A percentile compares a stretch with the other conserved stretches of the same genome.
phyloP scores from a whole-genome alignment of 768 basidiomycete species.

The Tulasnella sp. region DNA sequence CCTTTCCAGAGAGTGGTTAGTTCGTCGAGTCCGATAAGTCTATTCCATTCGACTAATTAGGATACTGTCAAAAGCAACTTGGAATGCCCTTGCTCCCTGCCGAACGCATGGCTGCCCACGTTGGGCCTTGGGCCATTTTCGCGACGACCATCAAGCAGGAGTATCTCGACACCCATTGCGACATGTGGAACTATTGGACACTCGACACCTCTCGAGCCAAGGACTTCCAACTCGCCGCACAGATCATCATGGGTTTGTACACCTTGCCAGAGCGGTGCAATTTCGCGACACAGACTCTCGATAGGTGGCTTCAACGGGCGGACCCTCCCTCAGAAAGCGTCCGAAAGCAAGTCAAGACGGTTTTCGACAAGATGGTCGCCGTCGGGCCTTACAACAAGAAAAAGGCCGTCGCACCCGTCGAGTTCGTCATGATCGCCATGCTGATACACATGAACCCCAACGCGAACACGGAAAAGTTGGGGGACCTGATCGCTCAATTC shows the following conservation, averaged over 20 bases:
- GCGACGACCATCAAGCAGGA: conserved; percentile 42
- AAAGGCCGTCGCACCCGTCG: conserved; percentile 51
- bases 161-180: conserved; percentile 28
- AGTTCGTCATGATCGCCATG: conserved; percentile 53
- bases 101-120: conserved; percentile 62
- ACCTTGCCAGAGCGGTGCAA: conserved; percentile 24
- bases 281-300: conserved; percentile 26
- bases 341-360: conserved; percentile 26
- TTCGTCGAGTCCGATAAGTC: conserved; percentile 25
- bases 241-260: conserved; percentile 42
- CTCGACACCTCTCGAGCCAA: conserved; percentile 42
- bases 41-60: conserved; percentile 14
- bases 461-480: background rate
- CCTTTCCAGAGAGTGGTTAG: background rate
- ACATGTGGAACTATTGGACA: background rate
- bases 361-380: conserved; percentile 37
- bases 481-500: background rate
- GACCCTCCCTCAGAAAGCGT: conserved; percentile 26
- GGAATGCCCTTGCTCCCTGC: conserved; percentile 12
- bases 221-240: conserved; percentile 49
- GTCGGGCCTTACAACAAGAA: conserved; percentile 32
- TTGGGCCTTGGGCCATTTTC: conserved; percentile 44
- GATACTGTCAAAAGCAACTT: background rate
- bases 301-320: conserved; percentile 42
- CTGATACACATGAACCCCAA: conserved; percentile 28